A percentile compares a stretch with the other conserved stretches of the same genome.
Evolutionary conservation across 2,329 filamentous ascomycete genomes (phyloP).

Genomic region (Dothistroma pini): DNA sequence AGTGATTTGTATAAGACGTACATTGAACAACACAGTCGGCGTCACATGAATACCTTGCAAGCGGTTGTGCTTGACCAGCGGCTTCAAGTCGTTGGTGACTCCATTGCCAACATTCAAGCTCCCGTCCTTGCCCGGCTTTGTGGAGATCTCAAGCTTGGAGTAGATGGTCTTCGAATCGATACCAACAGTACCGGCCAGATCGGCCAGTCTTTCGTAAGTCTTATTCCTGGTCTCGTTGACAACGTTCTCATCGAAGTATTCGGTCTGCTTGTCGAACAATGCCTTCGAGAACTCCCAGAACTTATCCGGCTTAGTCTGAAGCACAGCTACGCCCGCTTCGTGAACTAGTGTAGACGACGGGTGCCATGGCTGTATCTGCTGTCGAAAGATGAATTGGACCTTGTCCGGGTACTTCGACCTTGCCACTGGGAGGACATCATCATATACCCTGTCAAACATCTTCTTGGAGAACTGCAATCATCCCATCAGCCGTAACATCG

Average conservation of each 20-base stretch:
- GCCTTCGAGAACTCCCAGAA: conserved; percentile 77
- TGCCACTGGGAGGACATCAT: conserved; percentile 62
- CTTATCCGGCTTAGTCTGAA: conserved; percentile 60
- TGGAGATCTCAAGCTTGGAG: conserved; percentile 63
- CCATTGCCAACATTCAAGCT: conserved; percentile 73
- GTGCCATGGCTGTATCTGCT: conserved; percentile 63
- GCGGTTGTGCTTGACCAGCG: conserved; percentile 68
- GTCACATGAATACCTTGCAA: conserved; percentile 83
- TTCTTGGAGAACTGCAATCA: conserved; percentile 56
- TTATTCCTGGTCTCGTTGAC: conserved; percentile 80
- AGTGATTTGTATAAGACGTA: conserved; percentile 20
- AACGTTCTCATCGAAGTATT: conserved; percentile 80
- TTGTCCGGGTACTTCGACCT: conserved; percentile 56
- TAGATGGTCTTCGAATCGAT: conserved; percentile 69
- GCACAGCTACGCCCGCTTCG: conserved; percentile 80
- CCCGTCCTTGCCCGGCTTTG: conserved; percentile 64
- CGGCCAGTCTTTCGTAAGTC: conserved; percentile 76
- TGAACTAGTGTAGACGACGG: conserved; percentile 67
- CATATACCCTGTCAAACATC: conserved; percentile 73
- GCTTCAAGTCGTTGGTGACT: conserved; percentile 81
- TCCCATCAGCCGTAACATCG: not conserved
- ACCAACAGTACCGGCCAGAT: conserved; percentile 66
- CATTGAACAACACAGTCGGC: conserved; percentile 85
- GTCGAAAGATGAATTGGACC: conserved; percentile 77
- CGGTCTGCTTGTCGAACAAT: conserved; percentile 65